Percentiles rank a stretch among this genome's conserved stretches.
These are phyloP conservation scores for Salvia hispanica DNA, from an alignment of 257 asterid genomes.

Conservation along the genomic window DNA sequence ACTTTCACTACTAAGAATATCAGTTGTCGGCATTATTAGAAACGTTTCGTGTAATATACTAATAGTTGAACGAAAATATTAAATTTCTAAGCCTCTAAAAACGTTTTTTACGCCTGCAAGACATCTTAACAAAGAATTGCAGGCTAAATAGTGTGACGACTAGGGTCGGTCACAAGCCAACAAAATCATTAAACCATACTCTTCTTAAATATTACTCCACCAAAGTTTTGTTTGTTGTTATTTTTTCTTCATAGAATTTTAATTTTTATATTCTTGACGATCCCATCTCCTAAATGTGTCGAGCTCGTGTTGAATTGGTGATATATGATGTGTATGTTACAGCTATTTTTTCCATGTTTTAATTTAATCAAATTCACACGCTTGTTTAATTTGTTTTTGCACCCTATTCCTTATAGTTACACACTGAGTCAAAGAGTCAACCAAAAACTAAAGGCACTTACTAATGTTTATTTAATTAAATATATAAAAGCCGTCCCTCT, in stretches of 20 bases:
- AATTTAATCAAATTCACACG: background rate
- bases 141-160: slow-evolving; percentile 19
- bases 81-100: background rate
- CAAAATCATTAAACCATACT: background rate
- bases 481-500: slow-evolving; percentile 27
- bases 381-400: too few species aligned
- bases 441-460: background rate
- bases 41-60: too few species aligned
- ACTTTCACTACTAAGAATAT: too few species aligned
- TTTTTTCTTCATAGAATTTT: too few species aligned
- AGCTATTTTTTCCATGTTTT: background rate
- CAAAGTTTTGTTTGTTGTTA: background rate
- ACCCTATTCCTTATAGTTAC: too few species aligned
- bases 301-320: background rate
- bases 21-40: too few species aligned
- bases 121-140: background rate
- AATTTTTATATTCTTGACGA: too few species aligned
- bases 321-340: background rate
- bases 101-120: slow-evolving; percentile 30
- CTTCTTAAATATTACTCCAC: background rate
- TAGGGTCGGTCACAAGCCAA: slow-evolving; percentile 17
- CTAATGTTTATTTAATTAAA: background rate
- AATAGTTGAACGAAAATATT: background rate
- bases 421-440: background rate
- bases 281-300: too few species aligned